Conservation (phyloP, 306 rosid genomes). For the Corylus heterophylla region DNA sequence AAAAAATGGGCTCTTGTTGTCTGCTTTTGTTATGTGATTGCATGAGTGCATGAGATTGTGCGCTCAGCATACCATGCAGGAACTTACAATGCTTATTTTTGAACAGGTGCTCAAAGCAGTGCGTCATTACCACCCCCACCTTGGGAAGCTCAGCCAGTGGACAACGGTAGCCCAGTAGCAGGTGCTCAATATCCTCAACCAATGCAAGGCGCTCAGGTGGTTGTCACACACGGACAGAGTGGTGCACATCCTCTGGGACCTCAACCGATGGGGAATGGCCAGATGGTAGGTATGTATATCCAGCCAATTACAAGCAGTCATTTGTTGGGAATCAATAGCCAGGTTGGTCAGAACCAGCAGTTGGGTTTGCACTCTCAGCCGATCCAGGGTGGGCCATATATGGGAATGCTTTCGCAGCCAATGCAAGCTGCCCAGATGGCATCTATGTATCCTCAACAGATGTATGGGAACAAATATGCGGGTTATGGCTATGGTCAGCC, state of each 20-base stretch:
- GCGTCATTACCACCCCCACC: slow-evolving; percentile 97
- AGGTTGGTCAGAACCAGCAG: slow-evolving; percentile 61
- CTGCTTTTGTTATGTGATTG: slow-evolving; percentile 23
- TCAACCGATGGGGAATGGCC: slow-evolving; percentile 61
- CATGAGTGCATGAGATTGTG: slow-evolving; percentile 19
- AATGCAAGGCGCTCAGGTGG: slow-evolving; percentile 63
- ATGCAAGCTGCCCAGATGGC: slow-evolving; percentile 54
- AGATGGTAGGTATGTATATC: slow-evolving; percentile 61
- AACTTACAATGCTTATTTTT: slow-evolving; percentile 21
- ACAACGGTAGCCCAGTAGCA: slow-evolving; percentile 50
- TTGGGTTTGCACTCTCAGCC: slow-evolving; percentile 48
- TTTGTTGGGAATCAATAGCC: slow-evolving; percentile 54
- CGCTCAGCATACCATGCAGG: neutral
- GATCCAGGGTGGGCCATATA: slow-evolving; percentile 44
- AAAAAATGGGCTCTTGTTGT: slow-evolving; percentile 11
- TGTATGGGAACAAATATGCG: slow-evolving; percentile 65
- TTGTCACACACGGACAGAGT: slow-evolving; percentile 49
- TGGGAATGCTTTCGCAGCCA: slow-evolving; percentile 64
- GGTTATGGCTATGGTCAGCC: slow-evolving; percentile 84
- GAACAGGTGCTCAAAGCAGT: slow-evolving; percentile 56
- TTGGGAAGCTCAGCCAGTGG: slow-evolving; percentile 85
- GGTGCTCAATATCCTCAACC: slow-evolving; percentile 74
- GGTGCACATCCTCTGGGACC: slow-evolving; percentile 58
- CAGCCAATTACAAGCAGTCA: slow-evolving; percentile 63
- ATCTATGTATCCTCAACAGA: slow-evolving; percentile 67